phyloP scores from a whole-genome alignment of 2,329 filamentous ascomycete genomes.

The Neopestalotiopsis clavispora region DNA sequence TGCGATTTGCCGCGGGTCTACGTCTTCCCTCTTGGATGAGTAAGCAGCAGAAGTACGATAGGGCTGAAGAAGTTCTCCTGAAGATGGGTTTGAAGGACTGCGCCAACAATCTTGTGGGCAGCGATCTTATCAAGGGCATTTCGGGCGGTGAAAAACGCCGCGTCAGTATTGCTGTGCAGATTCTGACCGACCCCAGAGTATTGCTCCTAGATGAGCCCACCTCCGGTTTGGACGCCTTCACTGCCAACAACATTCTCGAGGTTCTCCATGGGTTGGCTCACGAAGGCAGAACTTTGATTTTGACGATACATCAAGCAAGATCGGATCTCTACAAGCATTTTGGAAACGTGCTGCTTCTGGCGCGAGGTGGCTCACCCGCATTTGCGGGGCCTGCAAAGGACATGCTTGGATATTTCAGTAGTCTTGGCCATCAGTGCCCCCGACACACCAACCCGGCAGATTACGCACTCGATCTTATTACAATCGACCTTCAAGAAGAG shows the following conservation, averaged over 20 bases:
- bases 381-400: constrained; percentile 67
- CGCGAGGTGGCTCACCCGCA: constrained; percentile 70
- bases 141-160: constrained; percentile 80
- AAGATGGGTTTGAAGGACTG: constrained; percentile 82
- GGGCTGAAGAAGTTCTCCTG: constrained; percentile 73
- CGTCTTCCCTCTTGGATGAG: constrained; percentile 74
- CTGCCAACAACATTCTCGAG: constrained; percentile 76
- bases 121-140: constrained; percentile 76
- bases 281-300: constrained; percentile 74
- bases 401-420: constrained; percentile 70
- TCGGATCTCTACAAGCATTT: constrained; percentile 76
- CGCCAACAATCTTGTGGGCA: constrained; percentile 75
- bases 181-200: constrained; percentile 75
- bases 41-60: constrained; percentile 66
- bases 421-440: constrained; percentile 67
- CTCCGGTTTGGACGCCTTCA: constrained; percentile 78
- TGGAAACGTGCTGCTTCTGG: constrained; percentile 72
- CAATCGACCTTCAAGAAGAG: constrained; percentile 73
- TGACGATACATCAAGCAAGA: constrained; percentile 80
- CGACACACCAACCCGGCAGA: constrained; percentile 77
- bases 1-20: constrained; percentile 73
- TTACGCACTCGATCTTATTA: constrained; percentile 78
- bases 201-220: constrained; percentile 78
- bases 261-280: constrained; percentile 72
- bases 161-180: constrained; percentile 78